phyloP scores from a whole-genome alignment of 2,329 filamentous ascomycete species.

The Dactylella cylindrospora region DNA sequence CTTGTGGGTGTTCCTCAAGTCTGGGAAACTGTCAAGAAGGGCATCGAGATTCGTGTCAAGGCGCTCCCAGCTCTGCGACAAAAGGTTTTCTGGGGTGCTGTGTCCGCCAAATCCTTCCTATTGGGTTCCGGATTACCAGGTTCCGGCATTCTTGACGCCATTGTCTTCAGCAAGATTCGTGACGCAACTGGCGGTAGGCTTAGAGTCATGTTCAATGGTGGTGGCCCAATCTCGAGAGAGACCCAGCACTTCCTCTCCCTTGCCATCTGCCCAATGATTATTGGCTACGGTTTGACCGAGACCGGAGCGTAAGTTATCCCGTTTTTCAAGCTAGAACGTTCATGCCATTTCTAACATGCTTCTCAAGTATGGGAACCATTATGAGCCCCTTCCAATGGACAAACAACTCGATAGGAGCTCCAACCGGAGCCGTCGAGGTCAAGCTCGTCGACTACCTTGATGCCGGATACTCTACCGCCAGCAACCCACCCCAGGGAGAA shows the following conservation, averaged over 20 bases:
- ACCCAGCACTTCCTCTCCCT: constrained; percentile 90
- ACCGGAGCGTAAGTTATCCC: constrained; percentile 64
- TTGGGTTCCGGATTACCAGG: constrained; percentile 64
- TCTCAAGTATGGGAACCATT: constrained; percentile 66
- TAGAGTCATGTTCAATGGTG: constrained; percentile 90
- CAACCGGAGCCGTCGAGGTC: constrained; percentile 75
- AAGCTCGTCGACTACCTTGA: constrained; percentile 91
- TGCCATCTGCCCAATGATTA: constrained; percentile 90
- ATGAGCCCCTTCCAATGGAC: constrained; percentile 85
- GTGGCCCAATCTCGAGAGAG: constrained; percentile 76
- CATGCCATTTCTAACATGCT: constrained; percentile 51
- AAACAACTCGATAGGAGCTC: constrained; percentile 71
- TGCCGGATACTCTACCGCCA: constrained; percentile 76
- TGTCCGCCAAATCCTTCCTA: constrained; percentile 63
- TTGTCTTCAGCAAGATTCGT: constrained; percentile 91
- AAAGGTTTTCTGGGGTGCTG: constrained; percentile 74
- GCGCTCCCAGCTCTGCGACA: constrained; percentile 67
- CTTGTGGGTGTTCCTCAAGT: constrained; percentile 93
- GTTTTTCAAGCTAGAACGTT: constrained; percentile 52
- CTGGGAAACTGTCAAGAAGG: constrained; percentile 97
- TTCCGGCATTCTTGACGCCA: constrained; percentile 69
- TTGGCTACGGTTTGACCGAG: constrained; percentile 91
- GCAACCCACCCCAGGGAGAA: constrained; percentile 78
- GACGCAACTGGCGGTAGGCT: constrained; percentile 84
- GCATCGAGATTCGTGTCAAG: constrained; percentile 77